Base-by-base conservation (phyloP, 225 moss, liverwort and hornwort species). In the Physcomitrium patens region DNA sequence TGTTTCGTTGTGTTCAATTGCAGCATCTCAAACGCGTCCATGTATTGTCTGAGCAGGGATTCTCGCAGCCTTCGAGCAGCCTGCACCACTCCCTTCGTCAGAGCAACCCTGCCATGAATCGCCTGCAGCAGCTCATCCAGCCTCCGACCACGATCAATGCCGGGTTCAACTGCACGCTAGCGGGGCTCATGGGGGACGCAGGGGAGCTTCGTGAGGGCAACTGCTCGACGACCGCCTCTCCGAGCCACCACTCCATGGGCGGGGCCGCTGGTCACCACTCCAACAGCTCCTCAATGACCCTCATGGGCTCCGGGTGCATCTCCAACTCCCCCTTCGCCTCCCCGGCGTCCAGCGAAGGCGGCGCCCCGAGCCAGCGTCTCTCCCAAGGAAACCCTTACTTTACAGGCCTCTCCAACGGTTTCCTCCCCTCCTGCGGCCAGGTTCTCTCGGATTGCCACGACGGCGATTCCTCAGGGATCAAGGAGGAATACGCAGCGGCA, bases 251-350 rank as follows among this genome's bases (percentile, higher is more conserved):
- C 56, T 85, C 85, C 56, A 86, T 86, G 86, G 85, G 86, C 2
- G 84, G 84, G 12, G 87, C 65, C 2, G 91, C 85, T 9, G 85
- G 92, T 0, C 97, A 93, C 74, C 97, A 99, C 68, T 99, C 97
- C 12, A 95, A 94, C 83, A 94, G 90, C 10, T 99, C 99, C 1
- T 99, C 99, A n/a, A 99, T 99, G 99, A 93, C 99, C 23, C 93
- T 99, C 60, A 90, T 99, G 91, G 91, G 90, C 49, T 92, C 95
- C 5, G 94, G 90, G 10, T 86, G 86, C 75, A 83, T 83, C 19
- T 83, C 83, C 43, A 86, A 86, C 71, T 86, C 88, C 10, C 95
- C 95, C 0, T 95, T 95, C 66, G 95, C 95, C 8, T 95, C 99
- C 1, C 95, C 99, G 0, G 95, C 99, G 2, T 99, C 99, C 12